A percentile compares a stretch with the other conserved stretches of the same genome.
phyloP scores from a whole-genome alignment of 352 stramenopile genomes.

The Thalassiosira sp. region DNA sequence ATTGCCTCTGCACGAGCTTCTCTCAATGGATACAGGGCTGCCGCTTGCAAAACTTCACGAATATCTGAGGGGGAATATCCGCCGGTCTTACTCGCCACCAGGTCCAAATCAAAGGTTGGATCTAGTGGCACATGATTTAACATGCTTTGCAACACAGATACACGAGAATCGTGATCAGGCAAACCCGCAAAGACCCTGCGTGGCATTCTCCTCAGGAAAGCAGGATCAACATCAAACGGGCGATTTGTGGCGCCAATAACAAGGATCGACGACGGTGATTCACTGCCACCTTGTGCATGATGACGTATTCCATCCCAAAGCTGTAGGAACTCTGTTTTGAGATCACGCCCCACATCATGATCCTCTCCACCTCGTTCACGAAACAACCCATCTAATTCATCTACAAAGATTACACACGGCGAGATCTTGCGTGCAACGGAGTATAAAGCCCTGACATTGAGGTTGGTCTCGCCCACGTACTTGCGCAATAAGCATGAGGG shows the following conservation, averaged over 20 bases:
- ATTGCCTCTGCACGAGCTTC: conserved; percentile 43
- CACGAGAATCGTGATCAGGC: conserved; percentile 51
- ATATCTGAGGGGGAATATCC: conserved; percentile 82
- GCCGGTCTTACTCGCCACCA: conserved; percentile 83
- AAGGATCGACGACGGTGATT: conserved; percentile 87
- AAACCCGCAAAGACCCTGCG: conserved; percentile 88
- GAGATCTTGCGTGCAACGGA: conserved; percentile 88
- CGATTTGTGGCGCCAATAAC: conserved; percentile 97
- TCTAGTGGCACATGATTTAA: conserved; percentile 76
- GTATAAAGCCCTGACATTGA: conserved; percentile 92
- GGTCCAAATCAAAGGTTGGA: conserved; percentile 81
- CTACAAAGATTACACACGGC: conserved; percentile 95
- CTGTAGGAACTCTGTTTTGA: conserved; percentile 98
- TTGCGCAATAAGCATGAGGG: conserved; percentile 96
- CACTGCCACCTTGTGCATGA: conserved; percentile 4
- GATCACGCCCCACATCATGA: conserved; percentile 91
- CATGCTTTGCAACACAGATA: conserved; percentile 79
- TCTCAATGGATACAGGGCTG: conserved; percentile 53
- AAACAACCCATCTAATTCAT: conserved; percentile 95
- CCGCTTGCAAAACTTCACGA: conserved; percentile 58
- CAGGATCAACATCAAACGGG: conserved; percentile 95
- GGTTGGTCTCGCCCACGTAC: conserved; percentile 97
- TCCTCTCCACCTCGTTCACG: conserved; percentile 85
- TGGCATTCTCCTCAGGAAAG: conserved; percentile 89
- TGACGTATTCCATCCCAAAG: conserved; percentile 94